Evolutionary conservation across 345 rosid genomes (phyloP), one percentile per base, ranked within the genome.

Genomic region (Noccaea bulbosa): DNA sequence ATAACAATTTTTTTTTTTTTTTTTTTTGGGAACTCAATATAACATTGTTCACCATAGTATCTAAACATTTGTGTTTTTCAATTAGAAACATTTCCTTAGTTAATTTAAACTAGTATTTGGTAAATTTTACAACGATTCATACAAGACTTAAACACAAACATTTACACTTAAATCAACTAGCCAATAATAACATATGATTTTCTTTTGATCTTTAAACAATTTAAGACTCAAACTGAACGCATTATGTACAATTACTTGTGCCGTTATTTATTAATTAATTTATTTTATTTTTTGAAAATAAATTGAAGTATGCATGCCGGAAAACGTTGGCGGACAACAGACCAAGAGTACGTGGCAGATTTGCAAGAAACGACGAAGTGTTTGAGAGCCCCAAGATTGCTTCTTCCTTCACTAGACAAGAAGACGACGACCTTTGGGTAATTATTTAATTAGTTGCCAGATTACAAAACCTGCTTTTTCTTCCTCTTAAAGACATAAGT

Each of bases 271-370:
- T 24, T 62, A 44, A 40, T 24, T 62, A 44, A 55, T 43, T 40
- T 27, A 3, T 62, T 71, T 68, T 37, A 3, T 27, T 27, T 27
- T 27, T 27, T 27, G 4, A 48, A 50, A 65, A 53, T 7, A 39
- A 45, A 20, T 11, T 56, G 37, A 73, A 92, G 99, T 94, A 94
- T 79, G 97, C 96, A 71, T 94, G 97, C 75, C 88, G 99, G 37
- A 91, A 94, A 87, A 88, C 95, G 61, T 86, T 94, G 74, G 99
- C 99, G 40, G 95, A 94, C 97, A 94, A 80, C 80, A 79, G 99
- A 41, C 99, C 96, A 1, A 89, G 99, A 47, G 84, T 91, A 79
- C 99, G 96, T 79, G 99, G 99, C 88, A 91, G 99, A 74, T 94
- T 94, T 81, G 99, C 97, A 45, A 84, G 99, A 50, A 94, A 91